Evolutionary conservation across 1,284 basidiomycete species (phyloP).

Genomic region (Rhodofomes roseus): DNA sequence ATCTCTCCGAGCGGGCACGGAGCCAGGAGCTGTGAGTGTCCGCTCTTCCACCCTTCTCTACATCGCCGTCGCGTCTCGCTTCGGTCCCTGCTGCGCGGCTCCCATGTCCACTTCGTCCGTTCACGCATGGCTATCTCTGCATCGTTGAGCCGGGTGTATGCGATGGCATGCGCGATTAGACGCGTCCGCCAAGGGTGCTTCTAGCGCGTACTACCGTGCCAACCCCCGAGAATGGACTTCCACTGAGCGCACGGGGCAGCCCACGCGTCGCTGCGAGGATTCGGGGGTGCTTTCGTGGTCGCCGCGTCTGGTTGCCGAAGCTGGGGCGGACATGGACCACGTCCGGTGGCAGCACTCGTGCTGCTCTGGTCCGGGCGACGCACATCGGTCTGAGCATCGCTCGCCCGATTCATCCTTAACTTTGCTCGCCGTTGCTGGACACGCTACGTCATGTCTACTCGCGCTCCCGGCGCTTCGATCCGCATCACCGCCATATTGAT

Average conservation of each 20-base stretch:
- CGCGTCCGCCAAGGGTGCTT: neutral
- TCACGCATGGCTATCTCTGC: neutral
- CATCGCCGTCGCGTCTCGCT: neutral
- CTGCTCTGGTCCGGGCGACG: too few relatives aligned
- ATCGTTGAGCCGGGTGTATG: neutral
- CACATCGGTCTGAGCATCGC: too few relatives aligned
- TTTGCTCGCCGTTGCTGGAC: neutral
- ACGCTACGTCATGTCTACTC: neutral
- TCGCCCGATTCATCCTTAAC: too few relatives aligned
- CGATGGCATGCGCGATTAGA: neutral
- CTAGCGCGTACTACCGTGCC: neutral
- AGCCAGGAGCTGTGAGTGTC: constrained; percentile 85
- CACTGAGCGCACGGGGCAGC: neutral
- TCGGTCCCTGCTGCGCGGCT: neutral
- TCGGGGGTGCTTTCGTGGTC: neutral
- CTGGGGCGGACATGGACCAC: too few relatives aligned
- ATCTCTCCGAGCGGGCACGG: constrained; percentile 93
- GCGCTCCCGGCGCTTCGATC: neutral
- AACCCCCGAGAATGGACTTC: neutral
- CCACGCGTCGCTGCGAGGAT: neutral
- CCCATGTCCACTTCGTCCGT: neutral
- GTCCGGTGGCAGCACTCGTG: too few relatives aligned
- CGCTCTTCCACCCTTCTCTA: neutral
- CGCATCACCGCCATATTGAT: neutral
- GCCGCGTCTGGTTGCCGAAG: too few relatives aligned